Base-by-base conservation (phyloP, 2,329 filamentous ascomycete species). In the Diaporthe amygdali region DNA sequence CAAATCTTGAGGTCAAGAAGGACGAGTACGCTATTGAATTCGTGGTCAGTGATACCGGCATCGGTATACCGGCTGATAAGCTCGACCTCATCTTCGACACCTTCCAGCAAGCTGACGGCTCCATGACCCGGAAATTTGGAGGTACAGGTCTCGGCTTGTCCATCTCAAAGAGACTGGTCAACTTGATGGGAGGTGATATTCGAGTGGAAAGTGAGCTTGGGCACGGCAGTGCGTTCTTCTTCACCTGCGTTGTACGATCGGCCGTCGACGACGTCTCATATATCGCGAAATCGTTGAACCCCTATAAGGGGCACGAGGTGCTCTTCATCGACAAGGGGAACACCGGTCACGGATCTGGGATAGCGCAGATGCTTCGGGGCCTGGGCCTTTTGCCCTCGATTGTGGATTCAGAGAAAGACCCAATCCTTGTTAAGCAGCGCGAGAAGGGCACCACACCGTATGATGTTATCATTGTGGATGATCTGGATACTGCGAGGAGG, bases 81-180 rank as follows among this genome's bases (percentile, higher is more conserved):
- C 89, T 98, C 67, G 95, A 97, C 79, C 87, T 98, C 75, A 98
- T 99, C 79, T 98, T 99, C 82, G 96, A 98, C 83, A 98, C 96
- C 0, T 98, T 98, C 90, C 96, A 98, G 82, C 96, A 98, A 84
- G 96, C 96, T 25, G 96, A 98, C 80, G 96, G 96, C 46, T 98
- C 95, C 41, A 98, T 97, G 81, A 98, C 96, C 2, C 90, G 95
- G 76, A 96, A 97, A 80, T 98, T 98, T 80, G 96, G 96, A 77
- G 96, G 96, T 76, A 98, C 96, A 8, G 96, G 96, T 76, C 89
- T 98, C 12, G 96, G 96, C 75, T 84, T 98, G 32, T 98, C 96
- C 20, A 98, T 98, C 78, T 98, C 96, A 34, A 97, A 97, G 84
- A 91, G 95, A 76, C 88, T 98, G 37, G 96, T 98, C 69, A 97